Percentiles rank a stretch among this genome's conserved stretches.
These are phyloP conservation scores for Sporothrix pseudoabietina DNA, from an alignment of 2,329 filamentous ascomycete species.

Conservation along the genomic window DNA sequence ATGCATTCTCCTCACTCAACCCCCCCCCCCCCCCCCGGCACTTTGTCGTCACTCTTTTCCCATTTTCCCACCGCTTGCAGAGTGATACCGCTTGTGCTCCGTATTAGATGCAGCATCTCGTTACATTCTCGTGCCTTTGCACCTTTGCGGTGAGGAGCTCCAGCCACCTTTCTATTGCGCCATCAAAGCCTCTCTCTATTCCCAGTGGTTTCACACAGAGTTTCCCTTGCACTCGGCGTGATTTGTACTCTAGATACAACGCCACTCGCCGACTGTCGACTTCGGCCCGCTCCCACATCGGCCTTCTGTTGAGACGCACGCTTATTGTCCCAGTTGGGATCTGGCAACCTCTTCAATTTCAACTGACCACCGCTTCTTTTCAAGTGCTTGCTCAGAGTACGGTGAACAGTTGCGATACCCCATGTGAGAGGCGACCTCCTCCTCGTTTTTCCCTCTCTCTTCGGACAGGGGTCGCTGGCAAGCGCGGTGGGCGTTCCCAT, in stretches of 20 bases:
- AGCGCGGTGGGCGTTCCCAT: not conserved
- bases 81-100: not conserved
- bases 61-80: conserved; percentile 10
- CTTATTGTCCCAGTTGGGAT: not conserved
- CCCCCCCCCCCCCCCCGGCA: not conserved
- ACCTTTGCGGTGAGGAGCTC: conserved; percentile 11
- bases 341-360: not conserved
- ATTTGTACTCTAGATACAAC: conserved; percentile 13
- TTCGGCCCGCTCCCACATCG: conserved; percentile 19
- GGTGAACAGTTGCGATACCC: not conserved
- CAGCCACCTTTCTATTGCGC: not conserved
- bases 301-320: not conserved
- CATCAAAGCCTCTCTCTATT: not conserved
- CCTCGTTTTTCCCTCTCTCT: not conserved
- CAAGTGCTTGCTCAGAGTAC: not conserved
- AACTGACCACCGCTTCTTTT: not conserved
- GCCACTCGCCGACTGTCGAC: conserved; percentile 25
- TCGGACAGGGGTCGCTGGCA: not conserved
- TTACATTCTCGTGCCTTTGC: not conserved
- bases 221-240: not conserved
- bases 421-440: not conserved
- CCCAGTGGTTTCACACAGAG: not conserved
- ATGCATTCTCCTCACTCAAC: not conserved
- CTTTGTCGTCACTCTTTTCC: not conserved
- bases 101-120: not conserved